These are phyloP conservation scores for Amanita exitialis DNA, from an alignment of 768 basidiomycete genomes.

Conservation along the genomic window DNA sequence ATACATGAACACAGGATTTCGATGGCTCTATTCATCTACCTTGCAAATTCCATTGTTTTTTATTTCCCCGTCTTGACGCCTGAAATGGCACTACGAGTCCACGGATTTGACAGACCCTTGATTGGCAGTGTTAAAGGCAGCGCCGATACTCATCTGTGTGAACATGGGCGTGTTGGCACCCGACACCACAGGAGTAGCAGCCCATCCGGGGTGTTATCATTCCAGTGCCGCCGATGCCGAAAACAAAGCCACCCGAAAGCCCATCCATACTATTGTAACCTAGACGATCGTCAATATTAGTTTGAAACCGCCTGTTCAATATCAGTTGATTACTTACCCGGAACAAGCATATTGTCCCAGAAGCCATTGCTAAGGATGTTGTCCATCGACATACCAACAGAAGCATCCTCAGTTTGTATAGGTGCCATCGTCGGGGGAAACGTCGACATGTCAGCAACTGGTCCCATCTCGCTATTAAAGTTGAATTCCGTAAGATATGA, in stretches of 20 bases:
- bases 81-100: conserved; percentile 13
- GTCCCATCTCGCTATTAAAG: conserved; percentile 78
- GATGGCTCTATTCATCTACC: too few relatives aligned
- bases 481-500: conserved; percentile 45
- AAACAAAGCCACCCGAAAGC: conserved; percentile 78
- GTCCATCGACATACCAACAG: conserved; percentile 65
- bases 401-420: conserved; percentile 26
- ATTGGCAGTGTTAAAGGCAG: conserved; percentile 24
- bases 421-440: conserved; percentile 86
- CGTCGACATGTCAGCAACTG: conserved; percentile 69
- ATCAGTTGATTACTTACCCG: conserved; percentile 41
- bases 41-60: too few relatives aligned
- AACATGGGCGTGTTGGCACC: conserved; percentile 40
- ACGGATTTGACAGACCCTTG: conserved; percentile 22
- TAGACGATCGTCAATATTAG: conserved; percentile 16
- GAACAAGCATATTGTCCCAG: conserved; percentile 84
- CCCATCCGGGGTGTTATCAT: conserved; percentile 69
- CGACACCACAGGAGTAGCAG: conserved; percentile 47
- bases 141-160: conserved; percentile 38
- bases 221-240: conserved; percentile 75
- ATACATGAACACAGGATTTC: too few relatives aligned
- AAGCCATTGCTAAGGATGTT: conserved; percentile 70
- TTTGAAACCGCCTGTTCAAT: neutral
- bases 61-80: neutral
- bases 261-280: conserved; percentile 81